Conservation (phyloP, 2,329 filamentous ascomycete genomes). For the Neonectria magnoliae region DNA sequence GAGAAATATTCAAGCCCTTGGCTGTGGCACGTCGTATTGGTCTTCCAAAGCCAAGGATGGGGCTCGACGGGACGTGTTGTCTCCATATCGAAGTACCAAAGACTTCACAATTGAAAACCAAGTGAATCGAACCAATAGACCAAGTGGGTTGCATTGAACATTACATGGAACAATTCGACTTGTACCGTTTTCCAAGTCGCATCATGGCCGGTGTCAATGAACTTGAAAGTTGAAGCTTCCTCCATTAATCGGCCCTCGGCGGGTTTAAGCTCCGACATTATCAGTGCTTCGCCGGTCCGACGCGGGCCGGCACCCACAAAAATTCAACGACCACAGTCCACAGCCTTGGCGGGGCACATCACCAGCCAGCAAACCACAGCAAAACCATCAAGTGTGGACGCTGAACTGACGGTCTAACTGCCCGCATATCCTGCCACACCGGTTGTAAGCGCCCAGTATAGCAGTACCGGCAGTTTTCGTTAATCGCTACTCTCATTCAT, state of each 20-base stretch:
- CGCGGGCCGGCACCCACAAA: constrained; percentile 37
- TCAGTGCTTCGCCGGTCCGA: constrained; percentile 22
- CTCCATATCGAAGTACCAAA: constrained; percentile 14
- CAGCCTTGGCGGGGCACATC: constrained; percentile 36
- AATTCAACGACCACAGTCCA: constrained; percentile 37
- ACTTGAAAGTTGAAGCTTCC: not conserved
- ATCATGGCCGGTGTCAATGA: not conserved
- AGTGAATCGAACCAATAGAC: not conserved
- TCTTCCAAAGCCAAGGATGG: constrained; percentile 10
- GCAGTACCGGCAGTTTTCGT: no score
- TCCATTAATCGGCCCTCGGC: constrained; percentile 32
- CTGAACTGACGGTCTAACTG: constrained; percentile 12
- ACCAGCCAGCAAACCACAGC: constrained; percentile 29
- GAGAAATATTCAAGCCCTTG: constrained; percentile 10
- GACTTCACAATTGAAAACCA: constrained; percentile 15
- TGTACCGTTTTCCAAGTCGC: not conserved
- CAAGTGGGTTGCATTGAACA: constrained; percentile 2
- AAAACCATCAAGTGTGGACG: constrained; percentile 18
- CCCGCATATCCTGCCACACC: constrained; percentile 1
- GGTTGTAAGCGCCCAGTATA: not conserved
- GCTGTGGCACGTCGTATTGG: constrained; percentile 8
- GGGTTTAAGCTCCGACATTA: constrained; percentile 15
- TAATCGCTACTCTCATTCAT: not conserved
- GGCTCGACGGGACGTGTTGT: constrained; percentile 8
- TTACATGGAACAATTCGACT: constrained; percentile 5